Conservation (phyloP, 495 filamentous ascomycete genomes). For the Podospora fimiseda region DNA sequence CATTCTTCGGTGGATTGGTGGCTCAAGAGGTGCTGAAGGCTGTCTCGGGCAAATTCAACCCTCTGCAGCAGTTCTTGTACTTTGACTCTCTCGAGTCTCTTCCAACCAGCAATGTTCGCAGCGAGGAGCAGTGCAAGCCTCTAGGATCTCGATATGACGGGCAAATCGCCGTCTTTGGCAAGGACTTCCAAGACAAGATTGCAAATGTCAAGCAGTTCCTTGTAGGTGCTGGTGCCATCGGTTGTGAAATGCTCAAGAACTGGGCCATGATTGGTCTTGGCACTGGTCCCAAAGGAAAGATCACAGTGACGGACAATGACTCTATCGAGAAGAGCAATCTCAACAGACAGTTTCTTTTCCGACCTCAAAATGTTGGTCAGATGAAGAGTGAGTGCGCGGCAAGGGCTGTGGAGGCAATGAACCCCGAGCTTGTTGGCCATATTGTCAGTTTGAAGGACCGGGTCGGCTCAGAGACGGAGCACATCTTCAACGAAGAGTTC, state of each 20-base stretch:
- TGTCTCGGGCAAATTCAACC: slow-evolving; percentile 94
- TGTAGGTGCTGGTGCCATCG: slow-evolving; percentile 94
- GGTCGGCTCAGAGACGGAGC: slow-evolving; percentile 86
- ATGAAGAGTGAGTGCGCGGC: slow-evolving; percentile 97
- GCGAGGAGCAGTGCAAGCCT: slow-evolving; percentile 82
- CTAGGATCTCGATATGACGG: slow-evolving; percentile 83
- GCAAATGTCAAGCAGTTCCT: slow-evolving; percentile 85
- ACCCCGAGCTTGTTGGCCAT: slow-evolving; percentile 80
- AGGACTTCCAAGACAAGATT: slow-evolving; percentile 89
- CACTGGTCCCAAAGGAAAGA: slow-evolving; percentile 79
- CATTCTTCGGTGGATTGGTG: slow-evolving; percentile 90
- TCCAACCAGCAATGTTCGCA: slow-evolving; percentile 63
- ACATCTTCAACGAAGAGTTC: slow-evolving; percentile 92
- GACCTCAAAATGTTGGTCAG: slow-evolving; percentile 87
- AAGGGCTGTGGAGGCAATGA: slow-evolving; percentile 84
- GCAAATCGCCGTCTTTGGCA: slow-evolving; percentile 93
- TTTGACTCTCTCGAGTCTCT: slow-evolving; percentile 96
- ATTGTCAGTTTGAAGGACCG: slow-evolving; percentile 81
- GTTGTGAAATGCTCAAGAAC: slow-evolving; percentile 98
- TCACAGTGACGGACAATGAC: slow-evolving; percentile 94
- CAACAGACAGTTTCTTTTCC: slow-evolving; percentile 96
- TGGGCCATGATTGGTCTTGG: slow-evolving; percentile 98
- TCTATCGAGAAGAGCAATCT: slow-evolving; percentile 98
- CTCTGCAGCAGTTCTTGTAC: slow-evolving; percentile 89
- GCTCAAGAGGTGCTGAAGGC: slow-evolving; percentile 97